These are phyloP conservation scores for Ophiocordyceps unilateralis DNA, from an alignment of 2,329 filamentous ascomycete genomes.

Conservation along the genomic window DNA sequence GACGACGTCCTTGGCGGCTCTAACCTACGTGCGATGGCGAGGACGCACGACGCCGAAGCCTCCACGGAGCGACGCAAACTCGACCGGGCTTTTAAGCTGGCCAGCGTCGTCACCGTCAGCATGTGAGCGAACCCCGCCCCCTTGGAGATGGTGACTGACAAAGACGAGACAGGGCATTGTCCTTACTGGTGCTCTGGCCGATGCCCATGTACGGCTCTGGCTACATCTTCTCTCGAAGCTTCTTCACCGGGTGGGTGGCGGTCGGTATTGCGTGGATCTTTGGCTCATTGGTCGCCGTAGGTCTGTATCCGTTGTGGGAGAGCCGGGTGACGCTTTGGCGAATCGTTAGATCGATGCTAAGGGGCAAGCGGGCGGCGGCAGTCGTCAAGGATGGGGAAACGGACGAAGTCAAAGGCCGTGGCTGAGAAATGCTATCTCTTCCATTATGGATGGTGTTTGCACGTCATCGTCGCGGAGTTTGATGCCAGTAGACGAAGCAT, in stretches of 20 bases:
- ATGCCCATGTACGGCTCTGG: constrained; percentile 76
- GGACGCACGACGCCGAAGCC: constrained; percentile 9
- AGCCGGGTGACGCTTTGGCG: constrained; percentile 40
- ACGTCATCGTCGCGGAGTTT: too few relatives aligned
- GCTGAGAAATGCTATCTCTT: background rate
- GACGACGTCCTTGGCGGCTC: constrained; percentile 27
- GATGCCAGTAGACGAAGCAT: too few relatives aligned
- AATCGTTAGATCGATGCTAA: constrained; percentile 6
- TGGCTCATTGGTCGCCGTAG: constrained; percentile 53
- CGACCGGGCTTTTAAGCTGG: constrained; percentile 32
- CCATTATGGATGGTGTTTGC: background rate
- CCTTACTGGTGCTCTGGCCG: constrained; percentile 69
- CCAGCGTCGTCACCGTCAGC: constrained; percentile 15
- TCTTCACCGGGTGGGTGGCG: constrained; percentile 60
- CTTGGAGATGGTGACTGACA: background rate
- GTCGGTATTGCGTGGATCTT: constrained; percentile 61
- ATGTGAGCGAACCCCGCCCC: constrained; percentile 8
- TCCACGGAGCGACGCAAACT: constrained; percentile 31
- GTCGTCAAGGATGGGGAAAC: background rate
- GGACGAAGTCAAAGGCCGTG: background rate
- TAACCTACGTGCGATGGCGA: too few relatives aligned
- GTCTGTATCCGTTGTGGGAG: constrained; percentile 68
- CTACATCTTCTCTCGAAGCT: constrained; percentile 43
- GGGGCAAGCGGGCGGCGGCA: constrained; percentile 2
- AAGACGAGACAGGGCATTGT: constrained; percentile 30